These are phyloP conservation scores for Salicornia ramosissima DNA, from an alignment of 148 eudicot species.

Conservation along the genomic window DNA sequence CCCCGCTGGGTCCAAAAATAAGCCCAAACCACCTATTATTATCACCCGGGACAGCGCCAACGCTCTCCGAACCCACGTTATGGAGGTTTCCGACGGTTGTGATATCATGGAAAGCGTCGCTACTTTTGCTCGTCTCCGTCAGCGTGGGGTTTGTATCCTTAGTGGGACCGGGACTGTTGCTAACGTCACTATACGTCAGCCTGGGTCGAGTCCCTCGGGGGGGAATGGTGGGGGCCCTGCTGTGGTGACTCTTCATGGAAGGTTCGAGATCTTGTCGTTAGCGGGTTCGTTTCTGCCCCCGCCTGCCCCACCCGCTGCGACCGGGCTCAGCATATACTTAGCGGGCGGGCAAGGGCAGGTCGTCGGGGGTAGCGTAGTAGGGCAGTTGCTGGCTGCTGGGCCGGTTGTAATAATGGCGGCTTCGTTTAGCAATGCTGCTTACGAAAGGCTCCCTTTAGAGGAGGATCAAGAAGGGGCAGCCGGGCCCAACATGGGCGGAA, in stretches of 20 bases:
- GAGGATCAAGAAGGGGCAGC: constrained; percentile 38
- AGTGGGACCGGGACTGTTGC: constrained; percentile 74
- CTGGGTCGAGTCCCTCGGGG: constrained; percentile 44
- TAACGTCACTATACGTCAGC: constrained; percentile 81
- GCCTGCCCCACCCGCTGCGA: constrained; percentile 82
- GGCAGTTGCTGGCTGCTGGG: constrained; percentile 58
- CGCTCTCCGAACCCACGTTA: constrained; percentile 82
- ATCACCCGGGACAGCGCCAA: constrained; percentile 81
- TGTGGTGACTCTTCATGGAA: constrained; percentile 66
- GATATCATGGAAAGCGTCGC: constrained; percentile 70
- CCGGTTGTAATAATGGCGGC: constrained; percentile 87
- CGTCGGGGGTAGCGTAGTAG: constrained; percentile 79
- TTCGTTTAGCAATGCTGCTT: constrained; percentile 81
- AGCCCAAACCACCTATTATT: constrained; percentile 83
- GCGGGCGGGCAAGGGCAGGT: constrained; percentile 90
- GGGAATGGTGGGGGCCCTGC: constrained; percentile 27
- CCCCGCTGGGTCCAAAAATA: constrained; percentile 83
- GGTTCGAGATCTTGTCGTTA: constrained; percentile 75
- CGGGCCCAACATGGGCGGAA: constrained; percentile 16
- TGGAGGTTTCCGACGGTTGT: constrained; percentile 80
- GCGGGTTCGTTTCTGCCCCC: constrained; percentile 79
- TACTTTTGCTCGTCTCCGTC: constrained; percentile 64
- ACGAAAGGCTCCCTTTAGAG: constrained; percentile 77
- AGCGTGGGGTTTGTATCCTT: constrained; percentile 72
- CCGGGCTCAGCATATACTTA: constrained; percentile 64